Evolutionary conservation across 2,329 filamentous ascomycete genomes (phyloP), one percentile per base, ranked within the genome.

Genomic region (Xylariaceae sp.): DNA sequence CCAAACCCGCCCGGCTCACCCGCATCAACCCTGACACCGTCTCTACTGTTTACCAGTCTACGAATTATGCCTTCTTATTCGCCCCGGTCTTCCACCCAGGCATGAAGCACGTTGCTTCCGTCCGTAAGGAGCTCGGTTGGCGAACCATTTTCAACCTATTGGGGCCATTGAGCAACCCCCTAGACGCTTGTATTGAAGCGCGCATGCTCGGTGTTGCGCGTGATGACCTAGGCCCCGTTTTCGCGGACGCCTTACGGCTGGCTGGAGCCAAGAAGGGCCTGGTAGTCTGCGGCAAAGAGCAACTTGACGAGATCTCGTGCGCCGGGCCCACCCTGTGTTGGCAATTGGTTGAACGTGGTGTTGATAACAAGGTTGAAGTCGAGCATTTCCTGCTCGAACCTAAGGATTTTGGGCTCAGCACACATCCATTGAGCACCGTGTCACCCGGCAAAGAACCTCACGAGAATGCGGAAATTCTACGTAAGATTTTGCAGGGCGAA

Each of bases 141-240:
- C 85, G 94, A 64, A 99, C 94, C 1, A 92, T 99, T 62, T 99
- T 99, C 83, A 99, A 99, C 73, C 83, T 99, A 15, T 81, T 99
- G 47, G 94, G 94, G 0, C 94, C 94, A 0, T 78, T 99, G 26
- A 88, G 91, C 43, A 97, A 97, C 71, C 94, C 94, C 0, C 81
- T 95, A 16, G 89, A 96, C 65, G 83, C 85, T 63, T 71, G 82
- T 34, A 83, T 99, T 55, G 94, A 99, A 74, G 91, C 92, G 12
- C 85, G 94, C 29, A 83, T 99, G 54, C 83, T 99, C n/a, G 94
- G 94, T 57, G 92, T 99, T 26, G 92, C 92, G 15, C 84, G 94
- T 58, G 83, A 86, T 67, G 88, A 91, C 63, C 84, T 99, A 18
- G 94, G 92, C 1, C 87, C 86, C 2, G 87, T 95, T 8, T 99